Evolutionary conservation across 805 yeast species (phyloP), one percentile per base, ranked within the genome.

Genomic region (Saturnispora kantuleensis): DNA sequence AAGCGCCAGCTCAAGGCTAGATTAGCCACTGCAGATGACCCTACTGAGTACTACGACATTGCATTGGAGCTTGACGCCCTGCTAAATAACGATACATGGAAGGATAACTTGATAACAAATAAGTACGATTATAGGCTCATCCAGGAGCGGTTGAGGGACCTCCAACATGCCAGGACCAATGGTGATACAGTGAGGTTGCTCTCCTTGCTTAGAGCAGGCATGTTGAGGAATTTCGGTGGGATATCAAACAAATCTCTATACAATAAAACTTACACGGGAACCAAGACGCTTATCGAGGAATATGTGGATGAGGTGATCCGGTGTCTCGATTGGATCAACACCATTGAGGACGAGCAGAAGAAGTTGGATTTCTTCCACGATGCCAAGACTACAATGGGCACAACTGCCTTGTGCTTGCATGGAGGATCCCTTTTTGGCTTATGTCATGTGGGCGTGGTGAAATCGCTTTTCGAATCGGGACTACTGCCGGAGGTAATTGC

Each of bases 361-460:
- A 84, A 74, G 55, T 70, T 75, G 50, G 88, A 76, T 62, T 86
- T 84, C 61, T 88, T 82, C 65, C 93, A 79, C 59, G 96, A 81
- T 64, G 86, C 85, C 13, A 75, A 85, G 54, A 88, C 87, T 59
- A 80, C 95, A 0, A 76, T 84, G 60, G 98, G 98, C 0, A 76
- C 86, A 39, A 87, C 97, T 0, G 97, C 97, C 0, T 68, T 93
- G 46, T 76, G 90, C 33, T 67, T 93, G 21, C 97, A 93, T 63
- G 98, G 98, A 28, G 97, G 98, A 2, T 84, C 97, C 0, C 65
- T 93, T 17, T 93, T 90, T 65, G 97, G 98, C 0, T 66, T 93
- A 49, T 89, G 95, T 55, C 98, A 93, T 61, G 59, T 93, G 31
- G 98, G 98, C 2, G 96, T 89, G 1, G 84, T 90, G 8, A 82